Evolutionary conservation across 2,329 filamentous ascomycete genomes (phyloP).

Genomic region (Venturiaceae sp.): DNA sequence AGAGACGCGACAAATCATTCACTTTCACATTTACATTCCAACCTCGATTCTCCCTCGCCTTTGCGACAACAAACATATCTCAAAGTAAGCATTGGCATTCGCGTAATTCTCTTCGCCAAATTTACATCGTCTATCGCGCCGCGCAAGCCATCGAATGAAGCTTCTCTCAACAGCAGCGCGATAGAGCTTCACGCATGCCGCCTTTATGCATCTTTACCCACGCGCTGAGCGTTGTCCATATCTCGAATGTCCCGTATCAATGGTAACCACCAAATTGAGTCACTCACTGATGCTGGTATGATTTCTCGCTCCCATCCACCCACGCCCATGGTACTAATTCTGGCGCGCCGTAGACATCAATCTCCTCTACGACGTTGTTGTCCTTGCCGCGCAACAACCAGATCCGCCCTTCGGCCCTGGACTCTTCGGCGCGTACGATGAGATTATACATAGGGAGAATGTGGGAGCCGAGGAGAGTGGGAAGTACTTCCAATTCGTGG

Average conservation of each 20-base stretch:
- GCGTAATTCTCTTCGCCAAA: too few relatives aligned
- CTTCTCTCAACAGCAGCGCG: not conserved
- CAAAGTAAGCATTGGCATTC: not conserved
- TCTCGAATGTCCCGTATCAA: constrained; percentile 5
- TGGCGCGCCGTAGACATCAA: constrained; percentile 53
- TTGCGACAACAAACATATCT: not conserved
- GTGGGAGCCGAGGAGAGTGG: constrained; percentile 65
- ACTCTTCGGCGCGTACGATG: constrained; percentile 72
- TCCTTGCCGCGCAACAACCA: constrained; percentile 56
- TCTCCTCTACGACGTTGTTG: constrained; percentile 67
- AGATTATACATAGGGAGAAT: constrained; percentile 60
- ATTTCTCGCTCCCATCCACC: constrained; percentile 10
- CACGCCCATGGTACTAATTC: not conserved
- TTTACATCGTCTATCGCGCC: too few relatives aligned
- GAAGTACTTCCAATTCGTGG: constrained; percentile 67
- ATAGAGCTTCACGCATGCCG: constrained; percentile 1
- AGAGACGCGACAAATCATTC: too few relatives aligned
- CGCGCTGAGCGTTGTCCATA: constrained; percentile 5
- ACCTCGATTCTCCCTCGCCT: not conserved
- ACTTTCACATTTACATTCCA: not conserved
- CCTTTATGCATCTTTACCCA: constrained; percentile 7
- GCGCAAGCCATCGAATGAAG: not conserved
- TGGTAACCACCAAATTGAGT: not conserved
- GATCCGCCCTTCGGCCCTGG: constrained; percentile 59
- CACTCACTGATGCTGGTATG: constrained; percentile 4